Conservation (phyloP, 177 flowering plant genomes). For the Telopea speciosissima region DNA sequence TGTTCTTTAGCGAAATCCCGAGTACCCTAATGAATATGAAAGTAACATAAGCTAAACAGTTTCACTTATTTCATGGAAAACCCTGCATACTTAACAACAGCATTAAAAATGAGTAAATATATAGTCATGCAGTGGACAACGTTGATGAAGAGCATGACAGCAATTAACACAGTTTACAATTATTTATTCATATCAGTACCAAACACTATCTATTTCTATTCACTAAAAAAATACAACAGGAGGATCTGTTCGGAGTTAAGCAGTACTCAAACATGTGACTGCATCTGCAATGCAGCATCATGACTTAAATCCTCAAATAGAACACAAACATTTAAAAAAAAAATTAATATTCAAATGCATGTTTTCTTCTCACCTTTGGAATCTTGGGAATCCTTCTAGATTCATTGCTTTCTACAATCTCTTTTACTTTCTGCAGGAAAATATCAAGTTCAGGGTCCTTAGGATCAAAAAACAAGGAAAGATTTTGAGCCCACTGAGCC, state of each 20-base stretch:
- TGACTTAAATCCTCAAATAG: not conserved
- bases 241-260: too few species aligned
- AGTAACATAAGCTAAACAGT: not conserved
- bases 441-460: conserved; percentile 37
- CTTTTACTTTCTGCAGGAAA: conserved; percentile 53
- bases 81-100: too few species aligned
- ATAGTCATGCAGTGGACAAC: too few species aligned
- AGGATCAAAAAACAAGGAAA: conserved; percentile 50
- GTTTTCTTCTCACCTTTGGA: conserved; percentile 58
- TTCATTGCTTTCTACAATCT: conserved; percentile 85
- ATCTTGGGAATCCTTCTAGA: conserved; percentile 86
- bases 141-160: too few species aligned
- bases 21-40: conserved; percentile 56
- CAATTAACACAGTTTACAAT: too few species aligned
- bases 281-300: not conserved
- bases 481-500: conserved; percentile 29
- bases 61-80: too few species aligned
- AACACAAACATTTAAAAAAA: not conserved
- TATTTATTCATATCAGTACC: too few species aligned
- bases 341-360: not conserved
- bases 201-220: too few species aligned
- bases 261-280: not conserved
- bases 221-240: too few species aligned
- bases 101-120: too few species aligned
- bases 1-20: conserved; percentile 96